Evolutionary conservation across 2,329 filamentous ascomycete species (phyloP).

Genomic region (Aspergillus piperis): DNA sequence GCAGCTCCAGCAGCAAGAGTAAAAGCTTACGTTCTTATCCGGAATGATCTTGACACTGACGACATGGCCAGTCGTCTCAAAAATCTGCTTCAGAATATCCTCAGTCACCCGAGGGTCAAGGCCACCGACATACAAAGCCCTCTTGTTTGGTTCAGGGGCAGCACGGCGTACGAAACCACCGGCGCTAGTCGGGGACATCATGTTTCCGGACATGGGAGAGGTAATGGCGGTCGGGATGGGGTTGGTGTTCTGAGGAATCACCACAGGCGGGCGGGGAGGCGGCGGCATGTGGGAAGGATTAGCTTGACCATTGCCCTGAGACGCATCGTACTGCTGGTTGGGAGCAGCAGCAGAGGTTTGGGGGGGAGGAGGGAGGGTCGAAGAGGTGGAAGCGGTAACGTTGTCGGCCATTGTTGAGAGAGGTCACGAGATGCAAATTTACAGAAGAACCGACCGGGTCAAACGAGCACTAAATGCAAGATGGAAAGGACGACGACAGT

Average conservation of each 20-base stretch:
- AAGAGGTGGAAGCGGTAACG: constrained; percentile 61
- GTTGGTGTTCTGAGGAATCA: constrained; percentile 94
- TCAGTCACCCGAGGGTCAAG: constrained; percentile 94
- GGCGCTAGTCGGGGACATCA: constrained; percentile 83
- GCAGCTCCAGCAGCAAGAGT: neutral
- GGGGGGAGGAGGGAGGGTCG: constrained; percentile 69
- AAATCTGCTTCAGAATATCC: constrained; percentile 94
- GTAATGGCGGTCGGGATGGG: constrained; percentile 91
- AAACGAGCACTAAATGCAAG: constrained; percentile 23
- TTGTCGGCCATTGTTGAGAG: constrained; percentile 72
- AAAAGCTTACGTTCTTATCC: constrained; percentile 88
- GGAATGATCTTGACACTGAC: constrained; percentile 99
- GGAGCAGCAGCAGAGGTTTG: constrained; percentile 70
- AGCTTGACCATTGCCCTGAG: constrained; percentile 67
- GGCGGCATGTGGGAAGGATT: constrained; percentile 81
- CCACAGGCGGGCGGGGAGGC: constrained; percentile 77
- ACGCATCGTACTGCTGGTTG: constrained; percentile 70
- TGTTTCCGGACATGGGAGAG: constrained; percentile 74
- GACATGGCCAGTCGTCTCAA: constrained; percentile 97
- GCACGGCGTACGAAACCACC: constrained; percentile 83
- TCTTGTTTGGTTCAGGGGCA: constrained; percentile 97
- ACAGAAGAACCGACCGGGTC: constrained; percentile 24
- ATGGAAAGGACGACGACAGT: constrained; percentile 20
- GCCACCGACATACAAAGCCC: constrained; percentile 92
- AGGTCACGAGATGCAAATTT: constrained; percentile 22